A percentile compares a stretch with the other conserved stretches of the same genome.
These are phyloP conservation scores for Saururus chinensis DNA, from an alignment of 164 flowering plant genomes.

Conservation along the genomic window DNA sequence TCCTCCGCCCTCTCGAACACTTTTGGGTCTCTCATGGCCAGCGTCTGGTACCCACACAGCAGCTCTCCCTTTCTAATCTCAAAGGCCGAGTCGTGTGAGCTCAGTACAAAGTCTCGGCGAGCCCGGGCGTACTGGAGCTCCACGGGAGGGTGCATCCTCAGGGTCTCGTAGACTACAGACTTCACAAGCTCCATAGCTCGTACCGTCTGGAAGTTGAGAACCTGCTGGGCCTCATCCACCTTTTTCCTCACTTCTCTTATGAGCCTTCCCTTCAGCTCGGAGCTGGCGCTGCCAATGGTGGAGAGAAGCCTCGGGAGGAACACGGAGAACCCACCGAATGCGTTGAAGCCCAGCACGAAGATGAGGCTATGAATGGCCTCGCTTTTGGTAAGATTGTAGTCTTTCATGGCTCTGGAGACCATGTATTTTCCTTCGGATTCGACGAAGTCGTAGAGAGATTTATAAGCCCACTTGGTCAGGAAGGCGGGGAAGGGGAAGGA, in stretches of 20 bases:
- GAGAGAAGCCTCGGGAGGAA: conserved; percentile 38
- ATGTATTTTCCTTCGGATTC: conserved; percentile 36
- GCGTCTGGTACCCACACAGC: conserved; percentile 63
- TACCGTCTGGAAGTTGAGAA: conserved; percentile 42
- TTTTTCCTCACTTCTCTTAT: conserved; percentile 38
- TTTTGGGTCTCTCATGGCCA: conserved; percentile 62
- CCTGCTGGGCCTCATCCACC: not conserved
- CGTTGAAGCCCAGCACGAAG: conserved; percentile 78
- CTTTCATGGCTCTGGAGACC: conserved; percentile 20
- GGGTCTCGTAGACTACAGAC: conserved; percentile 72
- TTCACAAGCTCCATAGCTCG: conserved; percentile 41
- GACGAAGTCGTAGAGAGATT: conserved; percentile 43
- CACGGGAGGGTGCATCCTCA: conserved; percentile 70
- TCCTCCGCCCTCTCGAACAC: conserved; percentile 59
- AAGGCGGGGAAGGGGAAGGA: conserved; percentile 53
- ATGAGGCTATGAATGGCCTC: conserved; percentile 66
- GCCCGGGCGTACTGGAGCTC: conserved; percentile 65
- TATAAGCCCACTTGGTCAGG: conserved; percentile 44
- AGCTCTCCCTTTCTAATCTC: conserved; percentile 74
- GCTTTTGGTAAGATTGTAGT: conserved; percentile 44
- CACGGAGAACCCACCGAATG: conserved; percentile 67
- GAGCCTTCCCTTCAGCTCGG: conserved; percentile 38
- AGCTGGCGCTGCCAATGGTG: conserved; percentile 25
- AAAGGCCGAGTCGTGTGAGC: conserved; percentile 45
- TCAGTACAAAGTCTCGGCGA: conserved; percentile 52